phyloP scores from a whole-genome alignment of 345 rosid species.

The Populus alba region DNA sequence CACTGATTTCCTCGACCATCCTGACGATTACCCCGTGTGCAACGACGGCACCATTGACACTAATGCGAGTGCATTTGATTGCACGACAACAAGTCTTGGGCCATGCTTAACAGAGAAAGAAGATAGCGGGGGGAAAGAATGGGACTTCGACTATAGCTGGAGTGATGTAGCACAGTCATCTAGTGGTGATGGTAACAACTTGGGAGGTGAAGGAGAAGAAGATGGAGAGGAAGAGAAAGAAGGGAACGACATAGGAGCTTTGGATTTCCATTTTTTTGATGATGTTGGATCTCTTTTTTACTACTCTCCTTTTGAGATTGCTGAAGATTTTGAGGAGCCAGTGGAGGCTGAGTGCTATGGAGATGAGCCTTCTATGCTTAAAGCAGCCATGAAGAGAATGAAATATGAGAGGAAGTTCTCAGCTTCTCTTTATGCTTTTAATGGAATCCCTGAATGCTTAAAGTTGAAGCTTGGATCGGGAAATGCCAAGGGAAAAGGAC shows the following conservation, averaged over 20 bases:
- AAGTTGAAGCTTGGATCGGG: constrained; percentile 37
- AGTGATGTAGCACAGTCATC: constrained; percentile 29
- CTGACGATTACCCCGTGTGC: constrained; percentile 21
- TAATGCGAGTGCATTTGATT: constrained; percentile 13
- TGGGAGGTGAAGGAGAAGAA: constrained; percentile 19
- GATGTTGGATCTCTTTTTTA: constrained; percentile 28
- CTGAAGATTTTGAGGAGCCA: constrained; percentile 43
- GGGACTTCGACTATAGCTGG: constrained; percentile 21
- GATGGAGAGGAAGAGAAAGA: constrained; percentile 21
- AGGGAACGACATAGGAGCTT: constrained; percentile 6
- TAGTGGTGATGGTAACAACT: constrained; percentile 16
- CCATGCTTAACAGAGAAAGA: constrained; percentile 39
- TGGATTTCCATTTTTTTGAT: constrained; percentile 52
- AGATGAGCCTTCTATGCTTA: constrained; percentile 45
- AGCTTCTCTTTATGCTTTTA: constrained; percentile 62
- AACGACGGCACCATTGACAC: not conserved
- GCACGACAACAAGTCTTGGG: constrained; percentile 24
- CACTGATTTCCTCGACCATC: constrained; percentile 43
- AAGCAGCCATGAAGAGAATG: constrained; percentile 56
- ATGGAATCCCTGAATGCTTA: constrained; percentile 57
- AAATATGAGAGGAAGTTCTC: constrained; percentile 59
- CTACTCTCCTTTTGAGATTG: constrained; percentile 55
- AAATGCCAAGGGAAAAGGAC: constrained; percentile 21
- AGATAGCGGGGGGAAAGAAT: constrained; percentile 8
- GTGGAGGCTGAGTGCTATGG: constrained; percentile 31